These are phyloP conservation scores for Wilhelminamyces savonicus DNA, from an alignment of 805 yeast species.

Conservation along the genomic window DNA sequence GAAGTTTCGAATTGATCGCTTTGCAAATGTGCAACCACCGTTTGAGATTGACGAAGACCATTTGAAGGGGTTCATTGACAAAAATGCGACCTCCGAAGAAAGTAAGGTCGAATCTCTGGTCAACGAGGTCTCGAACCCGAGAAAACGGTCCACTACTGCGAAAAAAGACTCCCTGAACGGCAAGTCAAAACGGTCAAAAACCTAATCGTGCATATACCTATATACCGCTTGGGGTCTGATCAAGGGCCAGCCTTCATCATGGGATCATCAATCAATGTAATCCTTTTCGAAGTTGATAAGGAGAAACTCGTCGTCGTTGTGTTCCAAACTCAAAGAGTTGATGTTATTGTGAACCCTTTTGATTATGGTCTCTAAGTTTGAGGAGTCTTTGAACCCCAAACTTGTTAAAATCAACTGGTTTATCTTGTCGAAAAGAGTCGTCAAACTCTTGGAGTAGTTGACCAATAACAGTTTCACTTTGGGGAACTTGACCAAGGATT, in stretches of 20 bases:
- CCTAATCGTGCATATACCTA: no score
- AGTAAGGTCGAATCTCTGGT: slow-evolving; percentile 2
- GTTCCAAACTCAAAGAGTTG: slow-evolving; percentile 18
- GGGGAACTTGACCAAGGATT: slow-evolving; percentile 16
- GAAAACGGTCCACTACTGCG: not conserved
- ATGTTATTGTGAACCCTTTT: slow-evolving; percentile 25
- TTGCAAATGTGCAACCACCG: slow-evolving; percentile 17
- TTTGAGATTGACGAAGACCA: slow-evolving; percentile 9
- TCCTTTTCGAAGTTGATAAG: slow-evolving; percentile 33
- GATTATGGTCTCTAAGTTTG: slow-evolving; percentile 27
- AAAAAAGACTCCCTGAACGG: not conserved
- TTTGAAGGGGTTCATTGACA: slow-evolving; percentile 3
- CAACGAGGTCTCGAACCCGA: slow-evolving; percentile 1
- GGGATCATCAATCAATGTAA: slow-evolving; percentile 13
- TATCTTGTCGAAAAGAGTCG: slow-evolving; percentile 13
- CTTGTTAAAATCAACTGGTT: slow-evolving; percentile 18
- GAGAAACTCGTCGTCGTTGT: slow-evolving; percentile 27
- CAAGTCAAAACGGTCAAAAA: not conserved
- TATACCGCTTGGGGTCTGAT: no score
- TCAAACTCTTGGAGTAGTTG: slow-evolving; percentile 13
- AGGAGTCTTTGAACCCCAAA: slow-evolving; percentile 17
- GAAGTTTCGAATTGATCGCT: slow-evolving; percentile 15
- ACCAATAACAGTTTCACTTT: slow-evolving; percentile 13
- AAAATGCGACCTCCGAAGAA: slow-evolving; percentile 1
- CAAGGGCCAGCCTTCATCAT: not conserved